Evolutionary conservation across 306 rosid genomes (phyloP).

Genomic region (Fagus sylvatica): DNA sequence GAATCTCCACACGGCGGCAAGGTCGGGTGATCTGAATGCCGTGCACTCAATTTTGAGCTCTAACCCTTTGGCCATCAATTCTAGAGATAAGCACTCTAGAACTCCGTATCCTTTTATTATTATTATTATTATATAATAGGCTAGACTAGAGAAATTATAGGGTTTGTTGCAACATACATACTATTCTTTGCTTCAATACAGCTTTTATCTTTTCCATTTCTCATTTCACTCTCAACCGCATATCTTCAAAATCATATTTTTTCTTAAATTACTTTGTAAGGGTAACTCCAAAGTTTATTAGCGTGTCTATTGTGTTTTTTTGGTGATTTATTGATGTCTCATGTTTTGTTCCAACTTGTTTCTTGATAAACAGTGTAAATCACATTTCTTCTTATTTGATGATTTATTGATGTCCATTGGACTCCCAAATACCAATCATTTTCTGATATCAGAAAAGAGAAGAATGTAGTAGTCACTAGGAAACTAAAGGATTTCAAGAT

Average conservation of each 20-base stretch:
- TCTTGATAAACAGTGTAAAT: not conserved
- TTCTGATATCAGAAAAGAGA: not conserved
- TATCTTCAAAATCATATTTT: not conserved
- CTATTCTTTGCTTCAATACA: no score
- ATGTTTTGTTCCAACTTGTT: not conserved
- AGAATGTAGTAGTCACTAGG: no score
- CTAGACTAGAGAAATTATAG: no score
- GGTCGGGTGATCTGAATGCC: conserved; percentile 70
- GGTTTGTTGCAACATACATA: no score
- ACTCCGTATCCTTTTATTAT: conserved; percentile 79
- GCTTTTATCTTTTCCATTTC: no score
- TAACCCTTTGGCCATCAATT: conserved; percentile 70
- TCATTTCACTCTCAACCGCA: no score
- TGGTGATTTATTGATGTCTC: not conserved
- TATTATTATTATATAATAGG: no score
- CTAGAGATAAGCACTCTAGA: conserved; percentile 89
- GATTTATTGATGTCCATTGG: not conserved
- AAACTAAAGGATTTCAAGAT: no score
- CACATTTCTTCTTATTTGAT: not conserved
- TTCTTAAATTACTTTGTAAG: not conserved
- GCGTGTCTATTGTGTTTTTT: not conserved
- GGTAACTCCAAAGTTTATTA: not conserved
- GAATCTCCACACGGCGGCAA: conserved; percentile 77
- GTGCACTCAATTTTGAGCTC: conserved; percentile 57
- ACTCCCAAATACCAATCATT: not conserved